Base-by-base conservation (phyloP, 2,329 filamentous ascomycete species). In the Coccinonectria pachysandricola region DNA sequence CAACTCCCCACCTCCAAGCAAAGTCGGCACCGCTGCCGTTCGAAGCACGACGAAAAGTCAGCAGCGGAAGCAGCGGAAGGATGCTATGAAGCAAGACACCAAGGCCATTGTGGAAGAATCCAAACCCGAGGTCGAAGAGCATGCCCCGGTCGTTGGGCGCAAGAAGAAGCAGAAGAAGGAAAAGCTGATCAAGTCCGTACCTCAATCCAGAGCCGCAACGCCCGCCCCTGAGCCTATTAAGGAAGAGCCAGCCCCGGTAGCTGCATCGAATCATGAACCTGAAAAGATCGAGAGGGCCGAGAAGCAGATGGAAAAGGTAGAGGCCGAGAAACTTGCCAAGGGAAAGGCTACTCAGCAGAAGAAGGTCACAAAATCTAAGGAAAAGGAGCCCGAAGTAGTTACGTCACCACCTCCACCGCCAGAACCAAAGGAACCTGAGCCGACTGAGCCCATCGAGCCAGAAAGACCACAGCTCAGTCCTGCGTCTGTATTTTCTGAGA, bases 81-180 rank as follows among this genome's bases (percentile, higher is more conserved):
- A 79, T 36, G 69, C 67, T 11, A 60, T 72, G 32, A 79, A 75
- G 44, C 73, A 76, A 43, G 75, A 80, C 30, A 67, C 65, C 3
- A 65, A 63, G 11, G 50, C 64, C 17, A 65, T 75, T 33, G 57
- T 54, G 3, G 69, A 72, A 35, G 42, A 57, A 1, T 44, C 68
- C 36, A 62, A 64, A 24, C 44, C 57, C 9, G 75, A 77, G 32
- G 52, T 64, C 8, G 62, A 71, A 26, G 68, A 73, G 37, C 68
- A 72, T 39, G 83, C 75, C 6, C 83, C 84, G 0, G 79, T 92
- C 20, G 52, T 85, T 24, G 80, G 80, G 17, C 72, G 83, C 27
- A 86, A 86, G 63, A 88, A 85, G 64, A 91, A 88, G 58, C 73
- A 82, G 50, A 86, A 82, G 63, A 88, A 85, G 56, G 75, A 79